These are phyloP conservation scores for Gyrodon lividus DNA, from an alignment of 768 basidiomycete species.

Conservation along the genomic window DNA sequence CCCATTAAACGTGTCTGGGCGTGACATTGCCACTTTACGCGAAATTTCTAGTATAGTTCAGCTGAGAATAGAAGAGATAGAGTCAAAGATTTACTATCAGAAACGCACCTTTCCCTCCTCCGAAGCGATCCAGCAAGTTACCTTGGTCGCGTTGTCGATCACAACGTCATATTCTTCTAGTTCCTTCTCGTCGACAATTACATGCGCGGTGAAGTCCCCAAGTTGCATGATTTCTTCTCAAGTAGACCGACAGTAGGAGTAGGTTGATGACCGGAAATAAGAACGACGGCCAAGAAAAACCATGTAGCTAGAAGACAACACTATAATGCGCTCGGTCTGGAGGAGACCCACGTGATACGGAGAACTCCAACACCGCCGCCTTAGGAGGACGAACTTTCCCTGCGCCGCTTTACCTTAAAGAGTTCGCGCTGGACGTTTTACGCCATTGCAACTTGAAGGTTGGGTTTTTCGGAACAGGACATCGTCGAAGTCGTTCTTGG, in stretches of 20 bases:
- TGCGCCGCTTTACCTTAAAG: too few species aligned
- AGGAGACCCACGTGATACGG: too few species aligned
- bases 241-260: neutral
- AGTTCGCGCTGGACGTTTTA: too few species aligned
- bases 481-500: too few species aligned
- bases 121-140: slow-evolving; percentile 23
- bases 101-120: slow-evolving; percentile 21
- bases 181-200: slow-evolving; percentile 14
- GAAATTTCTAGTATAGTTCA: slow-evolving; percentile 7
- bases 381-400: too few species aligned
- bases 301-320: neutral
- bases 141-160: slow-evolving; percentile 6
- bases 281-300: neutral
- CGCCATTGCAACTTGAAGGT: too few species aligned
- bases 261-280: neutral
- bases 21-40: slow-evolving; percentile 13
- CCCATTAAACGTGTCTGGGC: neutral
- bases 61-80: neutral
- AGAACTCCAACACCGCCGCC: too few species aligned
- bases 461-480: too few species aligned
- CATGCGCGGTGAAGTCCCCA: slow-evolving; percentile 10
- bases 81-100: neutral
- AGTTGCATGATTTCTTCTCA: slow-evolving; percentile 10
- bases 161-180: slow-evolving; percentile 14
- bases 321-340: neutral